Percentiles rank a stretch among this genome's conserved stretches.
Conservation (phyloP, 2,329 filamentous ascomycete genomes). For the Cercospora citrullina region DNA sequence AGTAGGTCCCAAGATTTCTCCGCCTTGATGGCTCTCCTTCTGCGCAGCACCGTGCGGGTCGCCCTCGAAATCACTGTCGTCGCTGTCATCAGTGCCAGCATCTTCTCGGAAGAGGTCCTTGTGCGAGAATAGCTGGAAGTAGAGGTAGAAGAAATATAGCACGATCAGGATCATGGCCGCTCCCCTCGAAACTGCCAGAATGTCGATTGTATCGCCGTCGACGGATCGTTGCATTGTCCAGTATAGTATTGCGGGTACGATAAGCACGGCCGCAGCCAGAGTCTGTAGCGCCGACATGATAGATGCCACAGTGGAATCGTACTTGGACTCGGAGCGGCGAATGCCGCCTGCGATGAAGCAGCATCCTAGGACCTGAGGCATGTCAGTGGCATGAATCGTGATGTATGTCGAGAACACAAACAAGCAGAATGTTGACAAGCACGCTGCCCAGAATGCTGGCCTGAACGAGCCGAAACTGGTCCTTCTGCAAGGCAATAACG, state of each 20-base stretch:
- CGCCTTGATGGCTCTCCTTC: slow-evolving; percentile 24
- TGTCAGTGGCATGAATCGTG: not conserved
- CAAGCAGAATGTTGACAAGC: slow-evolving; percentile 86
- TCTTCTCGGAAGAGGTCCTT: slow-evolving; percentile 49
- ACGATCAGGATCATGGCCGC: slow-evolving; percentile 54
- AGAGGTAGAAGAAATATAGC: slow-evolving; percentile 56
- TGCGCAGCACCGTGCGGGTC: slow-evolving; percentile 13
- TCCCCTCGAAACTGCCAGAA: slow-evolving; percentile 54
- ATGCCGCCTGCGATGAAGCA: slow-evolving; percentile 54
- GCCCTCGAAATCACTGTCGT: slow-evolving; percentile 33
- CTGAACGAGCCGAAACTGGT: slow-evolving; percentile 91
- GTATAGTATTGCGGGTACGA: slow-evolving; percentile 56
- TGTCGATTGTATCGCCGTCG: slow-evolving; percentile 44
- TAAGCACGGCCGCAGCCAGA: slow-evolving; percentile 54
- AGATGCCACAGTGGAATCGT: slow-evolving; percentile 74
- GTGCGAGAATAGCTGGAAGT: slow-evolving; percentile 56
- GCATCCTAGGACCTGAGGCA: slow-evolving; percentile 45
- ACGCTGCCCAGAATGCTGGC: slow-evolving; percentile 97
- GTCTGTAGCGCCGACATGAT: slow-evolving; percentile 66
- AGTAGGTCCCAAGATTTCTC: slow-evolving; percentile 46
- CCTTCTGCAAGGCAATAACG: slow-evolving; percentile 80
- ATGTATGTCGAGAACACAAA: slow-evolving; percentile 41
- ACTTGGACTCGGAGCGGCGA: slow-evolving; percentile 49
- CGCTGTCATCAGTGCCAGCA: slow-evolving; percentile 31
- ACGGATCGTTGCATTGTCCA: slow-evolving; percentile 45